phyloP scores from a whole-genome alignment of 2,329 filamentous ascomycete genomes.

The Akanthomyces uredinophilus region DNA sequence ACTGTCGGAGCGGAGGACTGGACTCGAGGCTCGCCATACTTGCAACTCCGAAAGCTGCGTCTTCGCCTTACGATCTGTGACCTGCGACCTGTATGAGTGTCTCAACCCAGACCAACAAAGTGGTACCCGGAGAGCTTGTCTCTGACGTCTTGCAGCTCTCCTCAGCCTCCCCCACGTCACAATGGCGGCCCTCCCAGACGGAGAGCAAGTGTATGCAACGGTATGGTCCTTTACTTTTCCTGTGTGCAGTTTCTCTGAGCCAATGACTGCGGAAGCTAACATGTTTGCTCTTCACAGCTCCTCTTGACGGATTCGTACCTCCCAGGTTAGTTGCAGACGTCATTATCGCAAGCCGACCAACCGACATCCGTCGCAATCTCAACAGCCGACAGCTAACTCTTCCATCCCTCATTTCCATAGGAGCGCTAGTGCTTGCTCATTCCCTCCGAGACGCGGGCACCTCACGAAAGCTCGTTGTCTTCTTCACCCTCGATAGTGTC shows the following conservation, averaged over 20 bases:
- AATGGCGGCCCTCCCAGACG: constrained; percentile 30
- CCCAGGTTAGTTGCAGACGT: constrained; percentile 58
- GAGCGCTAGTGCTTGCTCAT: constrained; percentile 88
- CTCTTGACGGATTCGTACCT: constrained; percentile 89
- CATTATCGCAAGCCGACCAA: constrained; percentile 14
- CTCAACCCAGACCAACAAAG: neutral
- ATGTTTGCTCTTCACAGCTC: constrained; percentile 53
- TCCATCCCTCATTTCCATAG: constrained; percentile 44
- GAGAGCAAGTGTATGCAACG: constrained; percentile 52
- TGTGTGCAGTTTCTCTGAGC: neutral
- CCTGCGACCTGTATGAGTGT: neutral
- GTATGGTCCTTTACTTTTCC: constrained; percentile 31
- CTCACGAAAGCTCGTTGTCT: constrained; percentile 75
- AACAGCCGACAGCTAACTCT: constrained; percentile 15
- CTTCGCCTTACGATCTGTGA: neutral
- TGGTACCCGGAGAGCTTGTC: neutral
- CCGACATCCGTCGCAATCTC: constrained; percentile 18
- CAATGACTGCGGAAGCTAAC: neutral
- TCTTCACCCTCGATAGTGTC: constrained; percentile 77
- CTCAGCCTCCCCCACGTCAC: neutral
- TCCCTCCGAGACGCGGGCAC: constrained; percentile 89
- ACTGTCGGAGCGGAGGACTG: neutral
- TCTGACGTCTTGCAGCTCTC: constrained; percentile 1
- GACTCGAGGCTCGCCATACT: neutral
- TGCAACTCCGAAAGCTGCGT: neutral